Conservation (phyloP, 163 green algal species). For the Trebouxia gelatinosa region DNA sequence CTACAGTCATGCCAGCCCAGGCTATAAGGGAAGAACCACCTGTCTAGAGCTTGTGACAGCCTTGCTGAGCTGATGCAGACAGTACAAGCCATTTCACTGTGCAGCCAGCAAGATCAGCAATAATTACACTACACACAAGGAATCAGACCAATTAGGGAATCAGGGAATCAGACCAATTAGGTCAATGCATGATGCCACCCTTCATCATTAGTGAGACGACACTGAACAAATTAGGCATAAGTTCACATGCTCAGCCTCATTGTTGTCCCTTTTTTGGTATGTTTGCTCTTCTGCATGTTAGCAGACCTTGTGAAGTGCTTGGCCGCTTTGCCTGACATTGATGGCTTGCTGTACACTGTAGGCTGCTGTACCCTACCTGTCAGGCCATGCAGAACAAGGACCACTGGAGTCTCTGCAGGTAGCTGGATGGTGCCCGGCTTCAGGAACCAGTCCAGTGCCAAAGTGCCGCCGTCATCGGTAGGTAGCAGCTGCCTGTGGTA, state of each 20-base stretch:
- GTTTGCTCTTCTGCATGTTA: no score
- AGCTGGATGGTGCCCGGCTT: constrained; percentile 25
- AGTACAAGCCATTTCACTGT: background rate
- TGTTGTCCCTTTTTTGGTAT: no score
- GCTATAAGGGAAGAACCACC: background rate
- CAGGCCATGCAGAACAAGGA: constrained; percentile 73
- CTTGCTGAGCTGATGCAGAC: background rate
- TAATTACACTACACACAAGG: no score
- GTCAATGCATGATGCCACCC: no score
- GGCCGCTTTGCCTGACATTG: no score
- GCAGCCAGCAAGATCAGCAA: background rate
- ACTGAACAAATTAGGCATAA: no score
- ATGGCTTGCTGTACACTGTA: no score
- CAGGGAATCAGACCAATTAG: no score
- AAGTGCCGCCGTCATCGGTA: constrained; percentile 58
- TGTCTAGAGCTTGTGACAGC: background rate
- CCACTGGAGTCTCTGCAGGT: constrained; percentile 46
- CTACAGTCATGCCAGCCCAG: background rate
- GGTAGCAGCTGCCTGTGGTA: constrained; percentile 37
- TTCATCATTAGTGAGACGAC: no score
- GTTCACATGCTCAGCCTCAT: no score
- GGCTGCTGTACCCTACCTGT: constrained; percentile 58
- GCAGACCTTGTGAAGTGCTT: no score
- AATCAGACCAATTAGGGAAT: no score
- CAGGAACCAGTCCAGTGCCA: constrained; percentile 72